Base-by-base conservation (phyloP, 345 rosid genomes). In the Melaleuca alternifolia region DNA sequence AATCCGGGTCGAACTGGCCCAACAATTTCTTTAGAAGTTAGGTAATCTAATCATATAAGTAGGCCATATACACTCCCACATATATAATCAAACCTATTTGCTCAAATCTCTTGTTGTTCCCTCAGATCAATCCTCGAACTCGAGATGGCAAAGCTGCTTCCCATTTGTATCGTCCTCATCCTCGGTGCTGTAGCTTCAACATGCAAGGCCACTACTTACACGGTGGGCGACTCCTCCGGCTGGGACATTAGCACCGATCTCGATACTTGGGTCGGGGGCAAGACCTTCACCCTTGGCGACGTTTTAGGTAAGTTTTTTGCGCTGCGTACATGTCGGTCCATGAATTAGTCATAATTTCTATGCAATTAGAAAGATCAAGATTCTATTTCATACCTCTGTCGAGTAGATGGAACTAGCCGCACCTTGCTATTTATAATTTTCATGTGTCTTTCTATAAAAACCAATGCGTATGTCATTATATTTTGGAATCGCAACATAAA, bases 161-260 rank as follows among this genome's bases (percentile, higher is more conserved):
- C 93, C 85, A 15, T 92, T 41, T 87, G 30, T 50, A 6, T 92
- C 52, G 8, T 88, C 16, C 86, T 75, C 84, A 4, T 75, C 86
- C 75, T 89, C 33, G 89, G 89, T 51, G 82, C 87, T 14, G 83
- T 87, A 28, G 51, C 76, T 51, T 85, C 84, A 85, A 87, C 92
- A 79, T 90, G 92, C 91, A 51, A 88, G 33, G 96, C 95, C 51
- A 85, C 96, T 2, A 93, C 91, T 9, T 96, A 96, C 92, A 84
- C 87, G 46, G 98, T 97, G 5, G 99, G 99, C 3, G 99, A 94
- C 87, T 91, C 21, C 53, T 92, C 99, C 1, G 98, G 99, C 11
- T 96, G 99, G 99, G 99, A 98, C 92, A 91, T 96, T 37, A 96
- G 99, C 92, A 88, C 94, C 3, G 89, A 93, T 89, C 94, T 98